Conservation (phyloP, 192 early-diverging fungal species). For the Fimicolochytrium jonesii region DNA sequence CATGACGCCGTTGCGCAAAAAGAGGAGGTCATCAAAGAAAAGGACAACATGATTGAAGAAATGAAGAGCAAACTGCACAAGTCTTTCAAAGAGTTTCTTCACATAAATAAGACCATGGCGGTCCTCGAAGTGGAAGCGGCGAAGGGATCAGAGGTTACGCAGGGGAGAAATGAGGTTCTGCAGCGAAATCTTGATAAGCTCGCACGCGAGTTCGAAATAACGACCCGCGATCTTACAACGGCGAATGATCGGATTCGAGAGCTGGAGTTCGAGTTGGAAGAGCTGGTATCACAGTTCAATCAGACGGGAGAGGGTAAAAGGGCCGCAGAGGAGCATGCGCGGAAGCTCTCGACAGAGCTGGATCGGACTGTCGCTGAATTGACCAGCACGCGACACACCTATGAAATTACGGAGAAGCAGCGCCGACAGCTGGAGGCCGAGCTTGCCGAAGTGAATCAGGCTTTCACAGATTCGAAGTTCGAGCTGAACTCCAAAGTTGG, state of each 20-base stretch:
- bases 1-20: constrained; percentile 15
- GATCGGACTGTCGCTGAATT: constrained; percentile 32
- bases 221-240: constrained; percentile 40
- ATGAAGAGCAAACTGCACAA: constrained; percentile 46
- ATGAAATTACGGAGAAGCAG: constrained; percentile 18
- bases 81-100: constrained; percentile 51
- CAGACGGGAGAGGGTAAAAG: constrained; percentile 40
- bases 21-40: constrained; percentile 28
- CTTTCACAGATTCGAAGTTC: constrained; percentile 25
- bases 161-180: constrained; percentile 45
- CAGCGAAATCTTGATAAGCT: constrained; percentile 51
- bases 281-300: constrained; percentile 49
- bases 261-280: constrained; percentile 54
- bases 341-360: constrained; percentile 33
- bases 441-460: constrained; percentile 20
- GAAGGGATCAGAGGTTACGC: constrained; percentile 42
- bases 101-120: constrained; percentile 47
- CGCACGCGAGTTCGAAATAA: constrained; percentile 46
- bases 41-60: constrained; percentile 25
- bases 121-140: constrained; percentile 45
- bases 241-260: constrained; percentile 34
- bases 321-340: constrained; percentile 32
- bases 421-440: constrained; percentile 31
- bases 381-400: constrained; percentile 8
- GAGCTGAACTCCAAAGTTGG: constrained; percentile 33